These are phyloP conservation scores for Spathaspora passalidarum DNA, from an alignment of 805 yeast genomes.

Conservation along the genomic window DNA sequence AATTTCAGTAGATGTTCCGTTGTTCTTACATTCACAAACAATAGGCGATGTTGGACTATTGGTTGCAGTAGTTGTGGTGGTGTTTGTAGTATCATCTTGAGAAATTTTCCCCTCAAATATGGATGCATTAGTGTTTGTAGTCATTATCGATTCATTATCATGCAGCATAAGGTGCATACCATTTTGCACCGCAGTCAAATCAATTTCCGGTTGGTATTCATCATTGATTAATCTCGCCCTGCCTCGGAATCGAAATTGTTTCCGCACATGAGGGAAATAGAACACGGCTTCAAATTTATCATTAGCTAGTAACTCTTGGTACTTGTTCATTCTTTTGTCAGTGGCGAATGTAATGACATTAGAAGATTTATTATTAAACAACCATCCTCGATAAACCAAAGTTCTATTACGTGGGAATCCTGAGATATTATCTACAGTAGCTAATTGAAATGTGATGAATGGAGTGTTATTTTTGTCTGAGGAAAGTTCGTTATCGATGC, in stretches of 20 bases:
- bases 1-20: not conserved
- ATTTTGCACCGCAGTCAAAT: slow-evolving; percentile 24
- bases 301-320: slow-evolving; percentile 47
- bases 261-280: slow-evolving; percentile 58
- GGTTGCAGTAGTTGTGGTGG: not conserved
- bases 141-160: slow-evolving; percentile 6
- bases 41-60: not conserved
- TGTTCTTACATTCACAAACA: not conserved
- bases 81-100: slow-evolving; percentile 4
- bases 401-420: slow-evolving; percentile 67
- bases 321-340: slow-evolving; percentile 67
- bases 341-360: slow-evolving; percentile 69
- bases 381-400: slow-evolving; percentile 68
- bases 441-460: slow-evolving; percentile 62
- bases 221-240: slow-evolving; percentile 46
- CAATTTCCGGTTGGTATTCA: slow-evolving; percentile 28
- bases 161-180: slow-evolving; percentile 3
- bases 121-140: slow-evolving; percentile 14
- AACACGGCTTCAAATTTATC: slow-evolving; percentile 73
- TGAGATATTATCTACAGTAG: slow-evolving; percentile 53
- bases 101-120: not conserved
- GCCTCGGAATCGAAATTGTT: slow-evolving; percentile 75
- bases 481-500: slow-evolving; percentile 44
- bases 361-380: slow-evolving; percentile 64
- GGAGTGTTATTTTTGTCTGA: slow-evolving; percentile 30